Evolutionary conservation across 768 basidiomycete genomes (phyloP).

Genomic region (Dioszegia hungarica): DNA sequence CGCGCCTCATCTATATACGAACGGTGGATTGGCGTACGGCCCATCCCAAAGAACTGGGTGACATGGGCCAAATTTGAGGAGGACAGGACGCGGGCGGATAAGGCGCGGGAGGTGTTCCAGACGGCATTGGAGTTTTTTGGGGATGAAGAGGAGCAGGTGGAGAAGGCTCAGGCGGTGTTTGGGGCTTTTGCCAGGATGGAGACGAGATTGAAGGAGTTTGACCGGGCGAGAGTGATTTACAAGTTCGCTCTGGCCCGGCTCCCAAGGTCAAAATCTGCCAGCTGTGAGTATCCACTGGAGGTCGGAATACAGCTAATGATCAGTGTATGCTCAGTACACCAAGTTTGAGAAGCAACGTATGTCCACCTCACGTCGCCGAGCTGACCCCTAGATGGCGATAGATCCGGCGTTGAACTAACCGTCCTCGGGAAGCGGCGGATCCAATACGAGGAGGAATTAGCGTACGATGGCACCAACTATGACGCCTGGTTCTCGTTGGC

Average conservation of each 20-base stretch:
- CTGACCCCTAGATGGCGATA: conserved; percentile 68
- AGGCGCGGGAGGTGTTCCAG: conserved; percentile 82
- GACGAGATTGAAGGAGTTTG: conserved; percentile 89
- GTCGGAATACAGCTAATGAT: too few species aligned
- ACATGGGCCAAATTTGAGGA: conserved; percentile 66
- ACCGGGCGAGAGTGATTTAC: conserved; percentile 93
- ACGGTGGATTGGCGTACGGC: conserved; percentile 54
- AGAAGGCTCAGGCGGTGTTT: conserved; percentile 86
- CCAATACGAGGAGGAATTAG: conserved; percentile 93
- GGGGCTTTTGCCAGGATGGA: conserved; percentile 96
- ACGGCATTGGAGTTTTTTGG: conserved; percentile 80
- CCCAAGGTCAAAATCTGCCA: conserved; percentile 81
- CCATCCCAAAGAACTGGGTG: conserved; percentile 63
- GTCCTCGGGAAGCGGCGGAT: conserved; percentile 97
- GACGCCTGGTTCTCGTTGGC: conserved; percentile 98
- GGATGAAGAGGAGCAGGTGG: conserved; percentile 81
- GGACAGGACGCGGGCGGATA: conserved; percentile 58
- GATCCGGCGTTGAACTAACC: conserved; percentile 80
- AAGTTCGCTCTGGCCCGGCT: conserved; percentile 97
- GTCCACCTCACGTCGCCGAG: conserved; percentile 3
- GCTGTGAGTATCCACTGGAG: too few species aligned
- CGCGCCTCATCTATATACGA: conserved; percentile 90
- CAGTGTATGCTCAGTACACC: conserved; percentile 84
- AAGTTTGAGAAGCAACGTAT: conserved; percentile 91
- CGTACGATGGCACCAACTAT: conserved; percentile 87